Evolutionary conservation across 805 yeast genomes (phyloP).

Genomic region (Candida loeiensis): DNA sequence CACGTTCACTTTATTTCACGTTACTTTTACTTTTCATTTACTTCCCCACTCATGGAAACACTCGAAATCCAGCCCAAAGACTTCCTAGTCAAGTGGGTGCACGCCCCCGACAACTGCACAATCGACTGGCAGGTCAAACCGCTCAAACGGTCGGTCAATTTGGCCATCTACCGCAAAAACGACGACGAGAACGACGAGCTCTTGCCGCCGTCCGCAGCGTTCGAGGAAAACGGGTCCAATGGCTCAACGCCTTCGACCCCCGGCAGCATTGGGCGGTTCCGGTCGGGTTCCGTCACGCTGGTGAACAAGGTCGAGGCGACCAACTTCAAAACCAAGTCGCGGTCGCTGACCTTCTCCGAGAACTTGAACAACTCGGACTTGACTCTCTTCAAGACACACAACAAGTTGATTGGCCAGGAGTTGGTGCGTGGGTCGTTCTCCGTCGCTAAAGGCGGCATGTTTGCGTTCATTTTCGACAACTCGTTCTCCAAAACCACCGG

Average conservation of each 20-base stretch:
- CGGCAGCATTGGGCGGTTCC: constrained; percentile 9
- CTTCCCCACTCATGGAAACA: constrained; percentile 67
- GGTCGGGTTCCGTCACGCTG: constrained; percentile 31
- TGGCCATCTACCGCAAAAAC: constrained; percentile 36
- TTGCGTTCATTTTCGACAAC: constrained; percentile 89
- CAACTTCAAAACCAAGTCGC: constrained; percentile 31
- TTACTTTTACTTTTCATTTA: too few species aligned
- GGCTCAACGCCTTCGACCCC: constrained; percentile 23
- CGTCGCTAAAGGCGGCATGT: constrained; percentile 63
- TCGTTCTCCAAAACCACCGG: constrained; percentile 82
- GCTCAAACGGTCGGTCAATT: constrained; percentile 41
- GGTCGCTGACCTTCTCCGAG: constrained; percentile 37
- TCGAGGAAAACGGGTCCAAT: constrained; percentile 17
- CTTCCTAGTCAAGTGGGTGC: constrained; percentile 88
- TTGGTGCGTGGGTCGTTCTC: constrained; percentile 57
- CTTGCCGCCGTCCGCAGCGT: constrained; percentile 6
- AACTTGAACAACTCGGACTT: constrained; percentile 40
- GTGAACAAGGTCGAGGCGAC: constrained; percentile 35
- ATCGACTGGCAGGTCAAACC: constrained; percentile 85
- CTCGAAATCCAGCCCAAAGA: constrained; percentile 87
- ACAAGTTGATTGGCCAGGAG: constrained; percentile 51
- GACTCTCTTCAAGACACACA: constrained; percentile 56
- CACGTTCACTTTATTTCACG: too few species aligned
- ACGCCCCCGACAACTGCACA: constrained; percentile 61
- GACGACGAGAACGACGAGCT: constrained; percentile 16